Conservation (phyloP, 768 basidiomycete genomes). For the Tricholoma sp. region DNA sequence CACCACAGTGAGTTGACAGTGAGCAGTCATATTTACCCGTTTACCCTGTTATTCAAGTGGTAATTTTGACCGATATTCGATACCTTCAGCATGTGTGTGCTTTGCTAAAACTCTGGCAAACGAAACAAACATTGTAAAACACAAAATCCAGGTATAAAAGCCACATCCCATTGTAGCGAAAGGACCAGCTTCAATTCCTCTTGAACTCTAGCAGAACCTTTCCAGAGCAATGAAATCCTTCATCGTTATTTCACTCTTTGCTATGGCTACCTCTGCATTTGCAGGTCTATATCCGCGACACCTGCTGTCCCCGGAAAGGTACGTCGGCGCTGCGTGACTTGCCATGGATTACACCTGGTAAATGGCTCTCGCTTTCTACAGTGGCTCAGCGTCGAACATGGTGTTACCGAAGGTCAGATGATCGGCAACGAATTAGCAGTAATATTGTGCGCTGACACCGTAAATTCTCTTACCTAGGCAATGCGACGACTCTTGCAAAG, state of each 20-base stretch:
- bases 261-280: constrained; percentile 1
- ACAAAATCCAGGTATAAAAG: not conserved
- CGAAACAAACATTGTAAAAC: not conserved
- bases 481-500: constrained; percentile 1
- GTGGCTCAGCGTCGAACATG: constrained; percentile 7
- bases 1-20: too few species aligned
- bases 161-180: not conserved
- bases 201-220: constrained; percentile 3
- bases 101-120: not conserved
- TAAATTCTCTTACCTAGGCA: not conserved
- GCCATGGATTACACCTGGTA: not conserved
- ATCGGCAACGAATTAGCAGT: not conserved
- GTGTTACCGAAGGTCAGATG: constrained; percentile 3
- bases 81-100: not conserved
- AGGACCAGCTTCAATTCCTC: not conserved
- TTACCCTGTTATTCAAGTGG: not conserved
- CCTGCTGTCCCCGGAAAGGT: not conserved
- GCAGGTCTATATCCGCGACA: not conserved
- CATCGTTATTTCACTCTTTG: not conserved
- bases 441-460: not conserved
- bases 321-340: not conserved
- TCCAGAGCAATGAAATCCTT: constrained; percentile 1
- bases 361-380: not conserved
- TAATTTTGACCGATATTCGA: not conserved
- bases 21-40: not conserved